Evolutionary conservation across 805 yeast genomes (phyloP).

Genomic region (Helenozyma baotianmanensis): DNA sequence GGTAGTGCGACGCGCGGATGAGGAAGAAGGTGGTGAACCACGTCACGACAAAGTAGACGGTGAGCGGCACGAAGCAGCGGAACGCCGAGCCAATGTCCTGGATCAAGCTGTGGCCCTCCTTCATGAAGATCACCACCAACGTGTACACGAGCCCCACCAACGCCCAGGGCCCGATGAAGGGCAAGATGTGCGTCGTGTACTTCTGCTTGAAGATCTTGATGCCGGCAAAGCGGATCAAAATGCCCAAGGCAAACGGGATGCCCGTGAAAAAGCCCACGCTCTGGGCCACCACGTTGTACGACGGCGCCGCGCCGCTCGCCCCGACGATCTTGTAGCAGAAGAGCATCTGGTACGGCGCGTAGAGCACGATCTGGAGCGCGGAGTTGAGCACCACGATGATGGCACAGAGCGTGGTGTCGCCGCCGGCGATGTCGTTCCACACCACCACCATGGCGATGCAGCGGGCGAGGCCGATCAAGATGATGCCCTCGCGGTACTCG

Average conservation of each 20-base stretch:
- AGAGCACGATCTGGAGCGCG: conserved; percentile 45
- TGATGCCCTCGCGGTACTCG: conserved; percentile 51
- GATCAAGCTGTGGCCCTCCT: conserved; percentile 45
- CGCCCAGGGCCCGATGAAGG: conserved; percentile 45
- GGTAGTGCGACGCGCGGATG: conserved; percentile 6
- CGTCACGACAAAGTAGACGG: conserved; percentile 42
- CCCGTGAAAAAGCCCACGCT: conserved; percentile 53
- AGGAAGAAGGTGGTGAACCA: conserved; percentile 43
- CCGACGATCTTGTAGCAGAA: conserved; percentile 42
- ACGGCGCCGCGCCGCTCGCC: conserved; percentile 9
- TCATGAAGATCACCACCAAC: conserved; percentile 47
- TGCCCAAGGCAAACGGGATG: conserved; percentile 45
- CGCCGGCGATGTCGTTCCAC: conserved; percentile 54
- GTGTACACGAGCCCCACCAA: conserved; percentile 50
- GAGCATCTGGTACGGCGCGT: conserved; percentile 49
- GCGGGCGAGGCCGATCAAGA: conserved; percentile 55
- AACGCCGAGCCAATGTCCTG: conserved; percentile 46
- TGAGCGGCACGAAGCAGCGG: conserved; percentile 47
- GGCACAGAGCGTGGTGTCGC: conserved; percentile 49
- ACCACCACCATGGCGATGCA: conserved; percentile 61
- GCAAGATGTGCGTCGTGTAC: conserved; percentile 33
- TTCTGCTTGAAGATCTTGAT: conserved; percentile 7
- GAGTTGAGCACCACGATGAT: conserved; percentile 49
- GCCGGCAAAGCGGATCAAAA: conserved; percentile 37
- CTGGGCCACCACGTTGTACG: conserved; percentile 41